These are phyloP conservation scores for Pleurotus giganteus DNA, from an alignment of 768 basidiomycete genomes.

Conservation along the genomic window DNA sequence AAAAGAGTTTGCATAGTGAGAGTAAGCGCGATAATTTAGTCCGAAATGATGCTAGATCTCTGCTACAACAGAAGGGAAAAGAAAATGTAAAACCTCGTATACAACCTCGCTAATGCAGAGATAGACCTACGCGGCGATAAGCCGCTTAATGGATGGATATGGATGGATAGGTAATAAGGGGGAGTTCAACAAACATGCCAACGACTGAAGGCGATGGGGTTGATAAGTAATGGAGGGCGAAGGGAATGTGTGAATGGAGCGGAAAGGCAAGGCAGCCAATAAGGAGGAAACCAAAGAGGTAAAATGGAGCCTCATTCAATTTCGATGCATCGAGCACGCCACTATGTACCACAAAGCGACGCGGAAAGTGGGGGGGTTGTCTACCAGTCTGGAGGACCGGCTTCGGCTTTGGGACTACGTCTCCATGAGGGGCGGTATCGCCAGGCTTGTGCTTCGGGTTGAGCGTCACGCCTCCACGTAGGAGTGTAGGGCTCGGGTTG, in stretches of 20 bases:
- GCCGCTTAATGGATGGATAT: background rate
- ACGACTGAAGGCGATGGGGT: background rate
- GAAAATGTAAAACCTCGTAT: background rate
- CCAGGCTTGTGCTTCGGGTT: background rate
- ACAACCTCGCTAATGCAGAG: background rate
- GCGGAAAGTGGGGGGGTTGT: too few species aligned
- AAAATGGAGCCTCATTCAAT: background rate
- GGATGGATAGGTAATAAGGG: background rate
- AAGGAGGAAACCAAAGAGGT: background rate
- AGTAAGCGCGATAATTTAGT: slow-evolving; percentile 2
- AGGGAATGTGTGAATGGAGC: background rate
- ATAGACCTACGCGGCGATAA: background rate
- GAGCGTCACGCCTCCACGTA: background rate
- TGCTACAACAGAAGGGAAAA: background rate
- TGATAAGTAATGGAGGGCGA: background rate
- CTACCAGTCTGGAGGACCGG: slow-evolving; percentile 1
- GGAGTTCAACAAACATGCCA: background rate
- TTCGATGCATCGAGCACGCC: background rate
- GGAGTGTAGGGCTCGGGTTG: background rate
- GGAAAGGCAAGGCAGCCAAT: background rate
- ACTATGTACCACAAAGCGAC: background rate
- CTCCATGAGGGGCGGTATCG: too few species aligned
- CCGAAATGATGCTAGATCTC: slow-evolving; percentile 1
- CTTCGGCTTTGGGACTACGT: background rate
- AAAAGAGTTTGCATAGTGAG: background rate